Percentiles rank a stretch among this genome's conserved stretches.
phyloP scores from a whole-genome alignment of 768 basidiomycete species.

The Tylopilus sp. region DNA sequence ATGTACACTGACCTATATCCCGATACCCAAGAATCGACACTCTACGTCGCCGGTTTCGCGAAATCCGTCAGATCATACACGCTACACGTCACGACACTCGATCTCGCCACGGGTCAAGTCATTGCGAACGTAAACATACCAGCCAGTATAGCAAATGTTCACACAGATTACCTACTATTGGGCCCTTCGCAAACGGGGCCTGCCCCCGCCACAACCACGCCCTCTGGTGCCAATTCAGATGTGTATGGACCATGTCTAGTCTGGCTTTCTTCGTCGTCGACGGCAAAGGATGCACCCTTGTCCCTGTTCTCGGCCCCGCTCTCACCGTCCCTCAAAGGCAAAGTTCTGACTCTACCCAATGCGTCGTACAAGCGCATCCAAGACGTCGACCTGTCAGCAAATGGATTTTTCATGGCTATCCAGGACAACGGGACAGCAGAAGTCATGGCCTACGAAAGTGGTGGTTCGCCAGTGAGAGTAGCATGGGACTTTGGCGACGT shows the following conservation, averaged over 20 bases:
- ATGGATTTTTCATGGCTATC: conserved; percentile 61
- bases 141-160: conserved; percentile 40
- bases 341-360: conserved; percentile 41
- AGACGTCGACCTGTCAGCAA: conserved; percentile 55
- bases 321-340: conserved; percentile 47
- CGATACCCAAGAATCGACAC: conserved; percentile 44
- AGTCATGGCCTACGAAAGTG: conserved; percentile 44
- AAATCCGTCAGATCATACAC: conserved; percentile 50
- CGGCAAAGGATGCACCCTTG: conserved; percentile 3
- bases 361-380: conserved; percentile 48
- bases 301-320: conserved; percentile 40
- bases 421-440: conserved; percentile 52
- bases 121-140: conserved; percentile 50
- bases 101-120: conserved; percentile 49
- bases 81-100: conserved; percentile 63
- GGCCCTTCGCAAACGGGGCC: conserved; percentile 16
- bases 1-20: conserved; percentile 61
- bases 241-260: conserved; percentile 20
- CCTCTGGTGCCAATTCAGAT: not conserved
- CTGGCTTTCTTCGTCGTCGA: conserved; percentile 34
- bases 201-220: not conserved
- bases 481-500: conserved; percentile 57
- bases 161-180: conserved; percentile 37
- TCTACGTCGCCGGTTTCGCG: conserved; percentile 54
- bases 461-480: conserved; percentile 39